These are phyloP conservation scores for Rhynchospora pubera DNA, from an alignment of 176 grass and related monocot species.

Conservation along the genomic window DNA sequence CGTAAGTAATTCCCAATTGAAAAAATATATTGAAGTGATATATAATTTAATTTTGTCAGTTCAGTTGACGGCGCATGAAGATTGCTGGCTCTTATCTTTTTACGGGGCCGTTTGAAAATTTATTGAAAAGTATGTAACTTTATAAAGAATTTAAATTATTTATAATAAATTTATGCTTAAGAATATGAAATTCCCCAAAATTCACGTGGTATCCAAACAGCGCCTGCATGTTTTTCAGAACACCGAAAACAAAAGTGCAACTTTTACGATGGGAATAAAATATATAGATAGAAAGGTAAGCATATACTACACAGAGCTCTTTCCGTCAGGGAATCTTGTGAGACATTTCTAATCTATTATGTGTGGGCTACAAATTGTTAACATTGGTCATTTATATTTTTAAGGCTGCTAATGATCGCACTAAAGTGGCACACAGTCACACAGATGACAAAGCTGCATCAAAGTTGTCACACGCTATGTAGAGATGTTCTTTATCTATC, in stretches of 20 bases:
- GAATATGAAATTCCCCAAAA: no score
- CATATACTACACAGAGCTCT: not conserved
- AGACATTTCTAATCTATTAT: not conserved
- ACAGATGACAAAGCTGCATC: not conserved
- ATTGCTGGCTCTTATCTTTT: not conserved
- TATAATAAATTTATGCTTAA: no score
- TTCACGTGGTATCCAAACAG: no score
- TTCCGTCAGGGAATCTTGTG: not conserved
- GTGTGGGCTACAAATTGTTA: not conserved
- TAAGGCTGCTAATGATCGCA: not conserved
- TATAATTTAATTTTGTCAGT: not conserved
- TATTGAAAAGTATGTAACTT: no score
- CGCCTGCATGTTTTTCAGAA: not conserved
- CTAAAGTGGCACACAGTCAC: not conserved
- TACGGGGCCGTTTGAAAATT: no score
- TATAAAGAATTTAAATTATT: no score
- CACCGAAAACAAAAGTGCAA: not conserved
- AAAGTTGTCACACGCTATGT: not conserved
- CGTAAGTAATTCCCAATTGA: not conserved
- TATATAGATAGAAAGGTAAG: not conserved
- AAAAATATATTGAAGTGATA: not conserved
- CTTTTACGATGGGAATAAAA: not conserved
- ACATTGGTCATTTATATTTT: not conserved
- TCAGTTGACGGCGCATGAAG: not conserved
- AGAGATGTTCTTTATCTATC: no score